These are phyloP conservation scores for Emericellopsis cladophorae DNA, from an alignment of 2,329 filamentous ascomycete species.

Conservation along the genomic window DNA sequence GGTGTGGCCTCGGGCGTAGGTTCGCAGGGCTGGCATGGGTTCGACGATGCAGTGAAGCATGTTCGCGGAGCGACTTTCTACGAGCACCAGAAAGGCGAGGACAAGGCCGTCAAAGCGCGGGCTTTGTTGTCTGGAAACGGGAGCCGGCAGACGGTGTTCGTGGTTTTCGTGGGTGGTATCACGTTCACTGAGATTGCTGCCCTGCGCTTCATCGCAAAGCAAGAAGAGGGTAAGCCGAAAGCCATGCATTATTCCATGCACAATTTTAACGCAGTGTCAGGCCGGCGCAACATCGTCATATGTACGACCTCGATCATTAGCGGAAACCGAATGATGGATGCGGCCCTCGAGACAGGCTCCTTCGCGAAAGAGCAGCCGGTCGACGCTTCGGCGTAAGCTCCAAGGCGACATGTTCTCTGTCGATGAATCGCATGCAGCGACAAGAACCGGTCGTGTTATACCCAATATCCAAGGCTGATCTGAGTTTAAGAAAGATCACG, in stretches of 20 bases:
- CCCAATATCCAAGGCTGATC: no score
- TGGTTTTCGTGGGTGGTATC: conserved; percentile 97
- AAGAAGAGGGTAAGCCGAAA: conserved; percentile 52
- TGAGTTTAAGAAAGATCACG: no score
- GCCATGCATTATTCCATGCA: no score
- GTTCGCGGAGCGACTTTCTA: conserved; percentile 84
- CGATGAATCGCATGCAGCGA: no score
- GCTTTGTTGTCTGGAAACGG: conserved; percentile 70
- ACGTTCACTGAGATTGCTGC: conserved; percentile 95
- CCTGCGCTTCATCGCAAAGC: conserved; percentile 74
- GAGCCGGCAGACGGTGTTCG: conserved; percentile 73
- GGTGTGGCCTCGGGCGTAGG: conserved; percentile 33
- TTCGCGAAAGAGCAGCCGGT: conserved; percentile 34
- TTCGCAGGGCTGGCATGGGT: conserved; percentile 79
- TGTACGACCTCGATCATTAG: conserved; percentile 87
- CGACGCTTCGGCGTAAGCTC: background rate
- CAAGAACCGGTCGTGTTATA: no score
- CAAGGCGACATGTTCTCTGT: no score
- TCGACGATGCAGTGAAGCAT: conserved; percentile 84
- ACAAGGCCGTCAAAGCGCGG: conserved; percentile 80
- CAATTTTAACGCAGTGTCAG: conserved; percentile 20
- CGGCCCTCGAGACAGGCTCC: conserved; percentile 61
- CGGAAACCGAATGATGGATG: conserved; percentile 80
- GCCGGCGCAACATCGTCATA: conserved; percentile 73
- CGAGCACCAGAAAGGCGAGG: conserved; percentile 80